Percentiles rank a stretch among this genome's conserved stretches.
Conservation (phyloP, 169 alveolate genomes). For the Cryptosporidium canis region DNA sequence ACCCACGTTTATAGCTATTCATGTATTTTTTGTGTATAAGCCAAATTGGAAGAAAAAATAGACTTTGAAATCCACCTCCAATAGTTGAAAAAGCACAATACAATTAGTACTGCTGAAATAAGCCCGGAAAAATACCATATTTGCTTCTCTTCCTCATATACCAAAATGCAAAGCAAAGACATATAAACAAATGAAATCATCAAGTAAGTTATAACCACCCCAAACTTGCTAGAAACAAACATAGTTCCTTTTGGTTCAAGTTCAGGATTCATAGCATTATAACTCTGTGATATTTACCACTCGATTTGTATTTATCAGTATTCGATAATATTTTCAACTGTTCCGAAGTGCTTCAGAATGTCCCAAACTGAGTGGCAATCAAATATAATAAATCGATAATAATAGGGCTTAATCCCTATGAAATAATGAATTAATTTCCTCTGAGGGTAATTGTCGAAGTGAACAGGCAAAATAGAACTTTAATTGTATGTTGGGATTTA, state of each 20-base stretch:
- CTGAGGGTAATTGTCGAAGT: too few relatives aligned
- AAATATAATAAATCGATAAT: too few relatives aligned
- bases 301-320: too few relatives aligned
- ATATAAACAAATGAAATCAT: background rate
- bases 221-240: background rate
- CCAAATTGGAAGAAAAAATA: constrained; percentile 53
- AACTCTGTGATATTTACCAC: background rate
- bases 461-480: too few relatives aligned
- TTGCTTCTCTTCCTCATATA: constrained; percentile 27
- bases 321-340: too few relatives aligned
- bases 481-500: too few relatives aligned
- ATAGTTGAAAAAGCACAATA: constrained; percentile 17
- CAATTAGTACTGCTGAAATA: constrained; percentile 9
- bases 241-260: background rate
- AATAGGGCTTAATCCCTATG: too few relatives aligned
- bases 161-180: background rate
- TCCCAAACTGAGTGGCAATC: too few relatives aligned
- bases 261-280: background rate
- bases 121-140: constrained; percentile 39
- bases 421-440: too few relatives aligned
- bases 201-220: background rate
- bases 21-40: constrained; percentile 24
- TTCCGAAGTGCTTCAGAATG: too few relatives aligned
- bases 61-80: constrained; percentile 73
- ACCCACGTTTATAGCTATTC: background rate